Evolutionary conservation across 1,284 basidiomycete species (phyloP), one percentile per base, ranked within the genome.

Genomic region (Ganoderma multipileum): DNA sequence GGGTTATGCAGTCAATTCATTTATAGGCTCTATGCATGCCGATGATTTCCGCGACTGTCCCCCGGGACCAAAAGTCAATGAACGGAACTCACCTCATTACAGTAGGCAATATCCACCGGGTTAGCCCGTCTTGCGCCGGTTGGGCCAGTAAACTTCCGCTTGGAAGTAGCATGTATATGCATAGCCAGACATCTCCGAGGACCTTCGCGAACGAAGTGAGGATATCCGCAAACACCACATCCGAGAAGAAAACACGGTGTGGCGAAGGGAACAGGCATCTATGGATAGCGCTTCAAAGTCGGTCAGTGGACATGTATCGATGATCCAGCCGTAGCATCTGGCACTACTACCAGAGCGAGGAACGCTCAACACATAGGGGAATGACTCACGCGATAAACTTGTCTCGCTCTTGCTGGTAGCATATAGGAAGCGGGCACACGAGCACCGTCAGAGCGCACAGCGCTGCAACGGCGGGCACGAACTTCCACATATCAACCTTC

Each of bases 161-260:
- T 11, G 92, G 92, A 67, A 92, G 80, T 65, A 95, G 80, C 96
- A 95, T 92, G 78, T 88, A 92, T 2, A 92, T 76, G 1, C 94
- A 95, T 30, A 98, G 83, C 94, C 95, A 99, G 61, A 97, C 84
- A 76, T 99, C 97, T 20, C 96, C 98, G 44, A 99, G 84, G 36
- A 99, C 96, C 82, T 98, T 98, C 54, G 98, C 96, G 75, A 95
- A 98, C 0, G 95, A 98, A 0, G 98, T 99, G 75, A 98, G 88
- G 70, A 98, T 90, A 85, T 99, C 98, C 66, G 97, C 97, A 67
- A 98, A 89, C 59, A 99, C 89, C 59, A 99, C 91, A 77, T 99
- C 97, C 54, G 91, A 91, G 80, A 99, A 99, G 77, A 91, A 90
- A 57, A 97, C 85, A 61, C 86, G 84, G 64, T 84, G 83, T 38